phyloP scores from a whole-genome alignment of 805 yeast species.

The Phaffomyces thermotolerans region DNA sequence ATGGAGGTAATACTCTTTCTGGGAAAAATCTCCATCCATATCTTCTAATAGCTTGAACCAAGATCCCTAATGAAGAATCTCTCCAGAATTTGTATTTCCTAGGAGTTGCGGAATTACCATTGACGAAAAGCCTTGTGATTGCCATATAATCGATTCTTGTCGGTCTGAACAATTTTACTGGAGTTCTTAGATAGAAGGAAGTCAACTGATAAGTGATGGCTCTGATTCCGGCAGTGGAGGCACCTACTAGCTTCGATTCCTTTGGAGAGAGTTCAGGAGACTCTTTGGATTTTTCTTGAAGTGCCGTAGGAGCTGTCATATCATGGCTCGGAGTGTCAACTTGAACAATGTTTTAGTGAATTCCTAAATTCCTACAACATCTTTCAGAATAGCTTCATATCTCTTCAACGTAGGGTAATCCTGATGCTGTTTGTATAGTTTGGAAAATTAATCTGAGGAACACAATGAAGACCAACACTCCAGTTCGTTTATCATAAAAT shows the following conservation, averaged over 20 bases:
- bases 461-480: not conserved
- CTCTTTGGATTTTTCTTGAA: not conserved
- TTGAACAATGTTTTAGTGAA: too few species aligned
- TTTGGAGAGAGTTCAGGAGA: slow-evolving; percentile 28
- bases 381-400: too few species aligned
- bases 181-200: slow-evolving; percentile 70
- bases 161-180: slow-evolving; percentile 82
- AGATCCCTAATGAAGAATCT: slow-evolving; percentile 73
- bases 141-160: slow-evolving; percentile 83
- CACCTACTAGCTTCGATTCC: slow-evolving; percentile 55
- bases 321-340: not conserved
- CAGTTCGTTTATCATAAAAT: not conserved
- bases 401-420: too few species aligned
- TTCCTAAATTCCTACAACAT: too few species aligned
- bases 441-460: too few species aligned
- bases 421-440: too few species aligned
- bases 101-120: slow-evolving; percentile 33
- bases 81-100: slow-evolving; percentile 46
- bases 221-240: slow-evolving; percentile 78
- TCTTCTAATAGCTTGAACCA: slow-evolving; percentile 59
- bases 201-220: slow-evolving; percentile 77
- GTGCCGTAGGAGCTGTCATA: not conserved
- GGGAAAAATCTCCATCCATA: slow-evolving; percentile 89
- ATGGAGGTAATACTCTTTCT: slow-evolving; percentile 72
- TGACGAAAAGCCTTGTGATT: slow-evolving; percentile 46